phyloP scores from a whole-genome alignment of 768 basidiomycete genomes.

The Cystobasidium tubakii region DNA sequence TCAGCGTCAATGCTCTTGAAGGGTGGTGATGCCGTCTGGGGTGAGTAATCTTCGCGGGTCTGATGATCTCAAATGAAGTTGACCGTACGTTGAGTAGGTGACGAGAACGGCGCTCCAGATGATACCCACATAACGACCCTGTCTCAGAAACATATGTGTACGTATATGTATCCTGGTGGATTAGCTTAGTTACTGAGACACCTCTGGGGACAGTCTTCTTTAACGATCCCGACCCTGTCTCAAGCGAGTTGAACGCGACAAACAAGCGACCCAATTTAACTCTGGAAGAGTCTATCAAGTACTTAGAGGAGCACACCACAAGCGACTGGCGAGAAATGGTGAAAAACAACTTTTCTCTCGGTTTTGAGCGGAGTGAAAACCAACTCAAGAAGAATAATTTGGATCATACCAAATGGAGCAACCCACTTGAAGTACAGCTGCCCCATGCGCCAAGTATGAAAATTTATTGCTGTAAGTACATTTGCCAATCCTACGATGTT shows the following conservation, averaged over 20 bases:
- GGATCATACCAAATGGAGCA: conserved; percentile 82
- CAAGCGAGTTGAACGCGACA: conserved; percentile 30
- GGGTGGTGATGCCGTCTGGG: conserved; percentile 42
- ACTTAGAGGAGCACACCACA: conserved; percentile 78
- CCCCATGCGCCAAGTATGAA: conserved; percentile 87
- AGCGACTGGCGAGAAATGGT: conserved; percentile 66
- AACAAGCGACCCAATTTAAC: conserved; percentile 62
- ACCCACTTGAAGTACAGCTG: conserved; percentile 56
- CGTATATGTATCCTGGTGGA: too few relatives aligned
- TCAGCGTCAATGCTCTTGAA: conserved; percentile 54
- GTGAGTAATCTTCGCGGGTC: neutral
- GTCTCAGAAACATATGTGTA: conserved; percentile 33
- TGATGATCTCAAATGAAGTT: neutral
- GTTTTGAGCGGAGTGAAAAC: conserved; percentile 70
- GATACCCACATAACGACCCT: conserved; percentile 56
- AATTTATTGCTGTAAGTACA: conserved; percentile 60
- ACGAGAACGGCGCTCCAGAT: conserved; percentile 68
- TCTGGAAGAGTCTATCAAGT: conserved; percentile 63
- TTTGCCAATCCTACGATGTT: too few relatives aligned
- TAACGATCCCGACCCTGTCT: conserved; percentile 2
- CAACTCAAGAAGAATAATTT: conserved; percentile 61
- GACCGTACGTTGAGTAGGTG: conserved; percentile 54
- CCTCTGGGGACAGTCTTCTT: conserved; percentile 22
- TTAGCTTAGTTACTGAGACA: too few relatives aligned
- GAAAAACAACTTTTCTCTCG: conserved; percentile 75